Evolutionary conservation across 352 stramenopile genomes (phyloP).

Genomic region (Nothophytophthora sp.): DNA sequence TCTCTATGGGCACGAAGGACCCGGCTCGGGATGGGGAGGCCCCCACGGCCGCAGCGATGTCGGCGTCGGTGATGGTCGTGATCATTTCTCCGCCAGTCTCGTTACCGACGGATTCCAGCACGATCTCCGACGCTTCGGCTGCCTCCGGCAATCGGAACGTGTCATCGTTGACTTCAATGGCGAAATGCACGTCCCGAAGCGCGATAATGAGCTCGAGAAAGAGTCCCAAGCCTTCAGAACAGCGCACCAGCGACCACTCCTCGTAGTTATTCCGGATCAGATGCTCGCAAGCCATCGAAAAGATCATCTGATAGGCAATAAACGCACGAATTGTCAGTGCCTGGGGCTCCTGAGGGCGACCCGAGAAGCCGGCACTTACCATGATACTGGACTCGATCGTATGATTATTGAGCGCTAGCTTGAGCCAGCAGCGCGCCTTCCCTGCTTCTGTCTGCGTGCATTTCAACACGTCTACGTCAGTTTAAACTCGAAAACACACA

Average conservation of each 20-base stretch:
- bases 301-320: constrained; percentile 64
- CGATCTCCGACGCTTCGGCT: constrained; percentile 5
- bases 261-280: constrained; percentile 78
- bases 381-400: constrained; percentile 79
- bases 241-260: constrained; percentile 81
- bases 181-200: constrained; percentile 68
- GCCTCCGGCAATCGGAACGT: constrained; percentile 36
- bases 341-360: too few species aligned
- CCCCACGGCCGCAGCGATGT: constrained; percentile 33
- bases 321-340: background rate
- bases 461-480: background rate
- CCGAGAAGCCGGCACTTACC: constrained; percentile 26
- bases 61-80: constrained; percentile 29
- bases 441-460: constrained; percentile 51
- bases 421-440: constrained; percentile 77
- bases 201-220: constrained; percentile 82
- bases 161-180: constrained; percentile 64
- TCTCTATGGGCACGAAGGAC: constrained; percentile 18
- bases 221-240: constrained; percentile 63
- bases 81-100: constrained; percentile 24
- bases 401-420: constrained; percentile 78
- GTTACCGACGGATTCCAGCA: constrained; percentile 14
- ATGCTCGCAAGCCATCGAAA: constrained; percentile 72
- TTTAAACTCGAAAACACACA: too few species aligned
- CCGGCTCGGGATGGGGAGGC: constrained; percentile 25